Evolutionary conservation across 495 filamentous ascomycete species (phyloP), one percentile per base, ranked within the genome.

Genomic region (Rhypophila decipiens): DNA sequence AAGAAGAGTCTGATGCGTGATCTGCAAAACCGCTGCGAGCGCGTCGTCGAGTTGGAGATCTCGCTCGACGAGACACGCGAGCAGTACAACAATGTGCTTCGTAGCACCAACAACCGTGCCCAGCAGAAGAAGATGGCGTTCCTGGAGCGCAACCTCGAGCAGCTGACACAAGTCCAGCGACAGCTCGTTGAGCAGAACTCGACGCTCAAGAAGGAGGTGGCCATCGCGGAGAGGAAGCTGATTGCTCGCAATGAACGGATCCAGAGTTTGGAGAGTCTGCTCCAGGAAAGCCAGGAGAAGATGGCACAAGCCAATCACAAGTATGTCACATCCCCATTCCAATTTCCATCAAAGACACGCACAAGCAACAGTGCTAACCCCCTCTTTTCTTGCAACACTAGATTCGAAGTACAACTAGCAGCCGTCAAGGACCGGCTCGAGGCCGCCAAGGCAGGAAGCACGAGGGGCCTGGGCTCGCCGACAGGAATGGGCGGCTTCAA

Each of bases 101-200:
- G 91, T 24, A 87, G 87, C 17, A 95, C 88, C 45, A 97, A 97
- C 75, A 96, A 94, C 74, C 86, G 90, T 31, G 89, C 90, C 19
- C 93, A 98, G 69, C 93, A 97, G 68, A 98, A 98, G 83, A 98
- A 97, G 78, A 96, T 98, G 88, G 93, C 90, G 5, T 98, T 98
- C 80, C 71, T 98, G 36, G 94, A 98, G 70, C 85, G 93, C 60
- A 98, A 98, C 65, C 80, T 98, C 13, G 93, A 98, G 69, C 94
- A 97, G 68, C 76, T 98, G 34, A 98, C 94, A 0, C 86, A 93
- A 58, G 94, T 98, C 45, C 93, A 98, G 65, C 81, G 93, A 19
- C 94, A 98, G 73, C 79, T 98, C 7, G 93, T 98, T 21, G 93
- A 98, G 68, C 93, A 98, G 67, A 98, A 98, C 66, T 84, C 85